These are phyloP conservation scores for Dentipellis sp. DNA, from an alignment of 768 basidiomycete genomes.

Conservation along the genomic window DNA sequence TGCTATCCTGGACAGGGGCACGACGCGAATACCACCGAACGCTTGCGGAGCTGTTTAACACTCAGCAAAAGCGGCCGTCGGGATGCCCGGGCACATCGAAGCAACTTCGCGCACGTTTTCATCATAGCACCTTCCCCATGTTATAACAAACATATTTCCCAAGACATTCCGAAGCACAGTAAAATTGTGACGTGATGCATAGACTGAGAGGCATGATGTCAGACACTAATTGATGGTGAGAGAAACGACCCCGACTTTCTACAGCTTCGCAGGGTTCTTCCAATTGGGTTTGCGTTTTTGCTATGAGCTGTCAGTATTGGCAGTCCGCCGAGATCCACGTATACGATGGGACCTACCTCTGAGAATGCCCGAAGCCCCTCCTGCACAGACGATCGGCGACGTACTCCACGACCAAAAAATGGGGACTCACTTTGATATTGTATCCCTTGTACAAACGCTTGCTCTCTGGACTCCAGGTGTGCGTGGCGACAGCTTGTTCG, in stretches of 20 bases:
- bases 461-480: conserved; percentile 37
- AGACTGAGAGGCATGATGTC: neutral
- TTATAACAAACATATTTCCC: neutral
- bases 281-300: conserved; percentile 44
- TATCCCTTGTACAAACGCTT: conserved; percentile 45
- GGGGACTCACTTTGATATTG: conserved; percentile 55
- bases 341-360: conserved; percentile 34
- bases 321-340: neutral
- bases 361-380: conserved; percentile 63
- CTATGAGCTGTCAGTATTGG: neutral
- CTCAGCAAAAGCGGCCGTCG: neutral
- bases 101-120: neutral
- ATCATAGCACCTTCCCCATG: neutral
- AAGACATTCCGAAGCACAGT: neutral
- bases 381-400: conserved; percentile 23
- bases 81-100: neutral
- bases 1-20: too few species aligned
- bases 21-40: neutral
- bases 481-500: conserved; percentile 39
- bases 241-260: neutral
- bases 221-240: neutral
- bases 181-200: neutral
- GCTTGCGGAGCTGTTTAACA: neutral
- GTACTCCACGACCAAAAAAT: neutral
- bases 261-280: conserved; percentile 52